phyloP scores from a whole-genome alignment of 441 rosid species.

The Euphorbia schlechtendalii region DNA sequence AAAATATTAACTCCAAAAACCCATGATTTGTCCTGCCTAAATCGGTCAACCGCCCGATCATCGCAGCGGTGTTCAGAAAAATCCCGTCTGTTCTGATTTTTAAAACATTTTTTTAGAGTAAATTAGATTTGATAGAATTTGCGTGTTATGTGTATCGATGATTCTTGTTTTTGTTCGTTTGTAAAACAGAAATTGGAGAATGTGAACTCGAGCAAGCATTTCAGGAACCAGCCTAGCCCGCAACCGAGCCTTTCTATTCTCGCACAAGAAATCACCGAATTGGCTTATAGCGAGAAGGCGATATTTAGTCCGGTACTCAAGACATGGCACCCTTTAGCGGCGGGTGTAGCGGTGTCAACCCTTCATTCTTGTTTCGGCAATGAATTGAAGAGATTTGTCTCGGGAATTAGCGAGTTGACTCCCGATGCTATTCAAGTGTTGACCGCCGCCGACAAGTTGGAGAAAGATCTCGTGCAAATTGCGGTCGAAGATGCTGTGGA shows the following conservation, averaged over 20 bases:
- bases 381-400: slow-evolving; percentile 73
- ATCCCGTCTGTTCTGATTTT: no score
- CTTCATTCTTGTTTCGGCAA: slow-evolving; percentile 91
- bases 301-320: slow-evolving; percentile 89
- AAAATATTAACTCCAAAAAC: no score
- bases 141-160: background rate
- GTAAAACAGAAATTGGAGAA: slow-evolving; percentile 79
- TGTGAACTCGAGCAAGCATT: slow-evolving; percentile 78
- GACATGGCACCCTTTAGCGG: slow-evolving; percentile 98
- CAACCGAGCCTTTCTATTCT: slow-evolving; percentile 71
- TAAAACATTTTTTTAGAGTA: background rate
- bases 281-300: slow-evolving; percentile 72
- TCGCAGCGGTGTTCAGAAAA: no score
- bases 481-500: slow-evolving; percentile 96
- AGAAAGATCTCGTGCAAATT: slow-evolving; percentile 95
- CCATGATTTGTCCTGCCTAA: no score
- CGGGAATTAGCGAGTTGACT: slow-evolving; percentile 66
- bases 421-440: slow-evolving; percentile 91
- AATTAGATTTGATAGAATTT: background rate
- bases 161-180: slow-evolving; percentile 11
- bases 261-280: slow-evolving; percentile 77
- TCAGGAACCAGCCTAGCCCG: slow-evolving; percentile 58
- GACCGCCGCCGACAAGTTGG: slow-evolving; percentile 91
- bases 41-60: no score
- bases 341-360: slow-evolving; percentile 98